These are phyloP conservation scores for Blastomyces percursus DNA, from an alignment of 2,329 filamentous ascomycete species.

Conservation along the genomic window DNA sequence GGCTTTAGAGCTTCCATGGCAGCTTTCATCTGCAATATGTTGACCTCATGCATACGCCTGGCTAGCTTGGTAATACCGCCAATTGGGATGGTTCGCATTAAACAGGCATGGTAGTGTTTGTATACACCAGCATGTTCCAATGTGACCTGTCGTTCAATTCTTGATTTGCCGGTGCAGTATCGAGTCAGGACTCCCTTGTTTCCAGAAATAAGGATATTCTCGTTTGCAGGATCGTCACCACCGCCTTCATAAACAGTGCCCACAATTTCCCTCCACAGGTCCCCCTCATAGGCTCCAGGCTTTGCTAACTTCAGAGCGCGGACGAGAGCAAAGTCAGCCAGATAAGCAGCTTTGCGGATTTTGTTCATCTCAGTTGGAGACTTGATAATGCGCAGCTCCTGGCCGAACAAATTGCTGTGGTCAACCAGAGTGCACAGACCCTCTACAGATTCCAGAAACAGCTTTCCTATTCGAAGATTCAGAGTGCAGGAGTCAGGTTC, in stretches of 20 bases:
- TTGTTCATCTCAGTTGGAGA: constrained; percentile 23
- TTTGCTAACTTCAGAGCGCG: constrained; percentile 26
- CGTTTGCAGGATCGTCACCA: constrained; percentile 26
- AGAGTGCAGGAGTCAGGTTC: constrained; percentile 32
- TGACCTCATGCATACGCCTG: constrained; percentile 20
- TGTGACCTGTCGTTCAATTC: constrained; percentile 25
- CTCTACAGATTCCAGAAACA: constrained; percentile 26
- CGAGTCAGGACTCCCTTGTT: constrained; percentile 26
- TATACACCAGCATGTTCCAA: constrained; percentile 26
- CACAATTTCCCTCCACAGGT: constrained; percentile 26
- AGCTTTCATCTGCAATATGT: constrained; percentile 22
- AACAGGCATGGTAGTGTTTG: constrained; percentile 27
- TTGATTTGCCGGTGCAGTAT: constrained; percentile 23
- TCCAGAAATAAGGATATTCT: constrained; percentile 27
- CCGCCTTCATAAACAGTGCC: constrained; percentile 28
- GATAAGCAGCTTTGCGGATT: constrained; percentile 26
- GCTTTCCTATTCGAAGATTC: constrained; percentile 25
- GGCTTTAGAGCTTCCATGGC: constrained; percentile 21
- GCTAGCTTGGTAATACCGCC: constrained; percentile 21
- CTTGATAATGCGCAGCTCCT: constrained; percentile 25
- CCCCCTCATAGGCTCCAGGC: constrained; percentile 26
- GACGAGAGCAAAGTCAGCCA: constrained; percentile 26
- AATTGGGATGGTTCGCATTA: constrained; percentile 26
- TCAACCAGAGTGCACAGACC: constrained; percentile 22
- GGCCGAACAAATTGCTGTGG: constrained; percentile 22